Conservation (phyloP, 148 eudicot genomes). For the Chenopodium formosanum region DNA sequence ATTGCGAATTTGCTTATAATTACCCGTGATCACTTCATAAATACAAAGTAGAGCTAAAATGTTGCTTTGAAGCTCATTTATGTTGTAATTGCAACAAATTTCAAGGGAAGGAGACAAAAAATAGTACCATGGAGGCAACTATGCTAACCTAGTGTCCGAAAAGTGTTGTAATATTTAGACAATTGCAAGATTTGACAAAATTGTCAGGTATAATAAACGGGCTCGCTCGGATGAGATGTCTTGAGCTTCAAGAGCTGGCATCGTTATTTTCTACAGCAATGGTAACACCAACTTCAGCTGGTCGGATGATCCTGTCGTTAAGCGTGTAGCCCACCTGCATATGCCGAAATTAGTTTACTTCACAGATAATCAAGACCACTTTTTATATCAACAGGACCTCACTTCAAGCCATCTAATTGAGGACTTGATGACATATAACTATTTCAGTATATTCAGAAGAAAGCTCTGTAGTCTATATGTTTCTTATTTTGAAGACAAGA, state of each 20-base stretch:
- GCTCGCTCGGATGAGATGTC: neutral
- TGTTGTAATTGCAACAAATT: constrained; percentile 2
- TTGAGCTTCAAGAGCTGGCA: constrained; percentile 34
- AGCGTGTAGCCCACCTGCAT: constrained; percentile 75
- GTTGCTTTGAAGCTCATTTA: constrained; percentile 5
- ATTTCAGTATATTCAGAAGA: neutral
- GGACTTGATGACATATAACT: neutral
- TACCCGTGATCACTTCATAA: neutral
- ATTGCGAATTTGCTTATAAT: neutral
- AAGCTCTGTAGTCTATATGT: neutral
- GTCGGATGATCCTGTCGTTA: constrained; percentile 82
- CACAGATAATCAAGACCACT: neutral
- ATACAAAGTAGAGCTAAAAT: neutral
- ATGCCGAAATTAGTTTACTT: neutral
- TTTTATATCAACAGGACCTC: neutral
- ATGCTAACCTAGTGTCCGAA: constrained; percentile 15
- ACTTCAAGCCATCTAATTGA: neutral
- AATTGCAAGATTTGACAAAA: constrained; percentile 19
- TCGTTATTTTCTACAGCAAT: constrained; percentile 41
- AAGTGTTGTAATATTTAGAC: neutral
- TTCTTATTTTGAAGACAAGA: neutral
- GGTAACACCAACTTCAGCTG: constrained; percentile 97
- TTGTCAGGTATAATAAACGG: constrained; percentile 7
- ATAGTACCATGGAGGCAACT: constrained; percentile 6
- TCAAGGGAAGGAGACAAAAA: neutral